Base-by-base conservation (phyloP, 805 yeast genomes). In the Nakazawaea pomicola region DNA sequence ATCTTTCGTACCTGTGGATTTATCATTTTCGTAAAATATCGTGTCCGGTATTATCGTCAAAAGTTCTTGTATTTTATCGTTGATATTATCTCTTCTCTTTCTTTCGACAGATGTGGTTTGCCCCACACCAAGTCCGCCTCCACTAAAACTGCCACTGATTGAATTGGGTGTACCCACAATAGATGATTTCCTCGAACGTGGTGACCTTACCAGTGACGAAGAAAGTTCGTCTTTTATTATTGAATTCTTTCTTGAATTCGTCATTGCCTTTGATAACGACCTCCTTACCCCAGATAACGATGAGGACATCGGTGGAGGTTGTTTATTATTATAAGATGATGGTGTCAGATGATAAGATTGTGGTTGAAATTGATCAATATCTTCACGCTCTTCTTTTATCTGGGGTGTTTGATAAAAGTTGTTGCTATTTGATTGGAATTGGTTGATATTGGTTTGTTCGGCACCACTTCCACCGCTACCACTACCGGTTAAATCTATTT, bases 1-100 rank as follows among this genome's bases (percentile, higher is more conserved):
- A 52, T 83, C 91, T 48, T 80, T 83, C 1, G 91, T 83, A 0
- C 91, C 91, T 5, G 76, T 67, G 3, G 76, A 72, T 48, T 68
- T 71, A 19, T 64, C 73, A 30, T 58, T 60, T 9, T 53, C 53
- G 12, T 72, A 74, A 45, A 64, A 65, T 34, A 68, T 67, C n/a
- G 57, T 61, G 9, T 33, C 33, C 1, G 68, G 67, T 9, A 46
- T 62, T 55, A 50, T 52, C 56, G 40, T 56, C 53, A 49, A 55
- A 51, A 48, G 61, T 42, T 77, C 80, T 39, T 74, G 77, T 11
- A 77, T 77, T 47, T 70, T 68, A 9, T 76, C 81, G 49, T 76
- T 76, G 56, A 77, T 73, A 49, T 73, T 75, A 47, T 76, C 83
- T 39, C 77, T 58, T 43, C 78, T 65, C 49, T 70, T 70, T 8